These are phyloP conservation scores for Talaromyces nanjingensis DNA, from an alignment of 495 filamentous ascomycete species.

Conservation along the genomic window DNA sequence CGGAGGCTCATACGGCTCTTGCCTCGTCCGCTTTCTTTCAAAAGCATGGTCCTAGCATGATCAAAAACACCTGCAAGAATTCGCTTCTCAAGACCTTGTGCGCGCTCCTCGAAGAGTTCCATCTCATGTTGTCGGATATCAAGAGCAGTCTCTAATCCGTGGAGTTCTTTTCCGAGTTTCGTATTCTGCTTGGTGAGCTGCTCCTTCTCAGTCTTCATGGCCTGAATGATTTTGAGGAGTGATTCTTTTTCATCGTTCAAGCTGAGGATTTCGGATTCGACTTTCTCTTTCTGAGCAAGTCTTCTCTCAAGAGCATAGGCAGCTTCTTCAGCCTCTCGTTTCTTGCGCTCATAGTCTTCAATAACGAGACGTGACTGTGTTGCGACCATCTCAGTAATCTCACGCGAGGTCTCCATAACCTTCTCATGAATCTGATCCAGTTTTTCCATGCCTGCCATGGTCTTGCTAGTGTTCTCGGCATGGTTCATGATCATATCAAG, in stretches of 20 bases:
- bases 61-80: conserved; percentile 94
- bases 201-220: conserved; percentile 62
- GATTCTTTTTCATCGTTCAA: conserved; percentile 60
- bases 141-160: conserved; percentile 80
- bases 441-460: conserved; percentile 55
- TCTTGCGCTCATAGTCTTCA: conserved; percentile 71
- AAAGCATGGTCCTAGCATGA: conserved; percentile 78
- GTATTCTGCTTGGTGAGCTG: conserved; percentile 64
- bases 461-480: conserved; percentile 31
- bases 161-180: conserved; percentile 73
- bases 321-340: conserved; percentile 74
- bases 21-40: conserved; percentile 44
- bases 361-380: conserved; percentile 71
- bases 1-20: conserved; percentile 60
- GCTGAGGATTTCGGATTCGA: conserved; percentile 62
- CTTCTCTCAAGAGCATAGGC: conserved; percentile 73
- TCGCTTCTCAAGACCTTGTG: conserved; percentile 79
- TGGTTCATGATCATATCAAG: conserved; percentile 68
- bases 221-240: conserved; percentile 49
- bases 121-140: conserved; percentile 86
- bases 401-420: conserved; percentile 76
- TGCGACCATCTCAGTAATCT: conserved; percentile 78
- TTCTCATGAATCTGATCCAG: conserved; percentile 86
- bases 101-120: conserved; percentile 76
- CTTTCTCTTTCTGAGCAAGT: conserved; percentile 67